Conservation (phyloP, 306 rosid genomes). For the Delonix regia region DNA sequence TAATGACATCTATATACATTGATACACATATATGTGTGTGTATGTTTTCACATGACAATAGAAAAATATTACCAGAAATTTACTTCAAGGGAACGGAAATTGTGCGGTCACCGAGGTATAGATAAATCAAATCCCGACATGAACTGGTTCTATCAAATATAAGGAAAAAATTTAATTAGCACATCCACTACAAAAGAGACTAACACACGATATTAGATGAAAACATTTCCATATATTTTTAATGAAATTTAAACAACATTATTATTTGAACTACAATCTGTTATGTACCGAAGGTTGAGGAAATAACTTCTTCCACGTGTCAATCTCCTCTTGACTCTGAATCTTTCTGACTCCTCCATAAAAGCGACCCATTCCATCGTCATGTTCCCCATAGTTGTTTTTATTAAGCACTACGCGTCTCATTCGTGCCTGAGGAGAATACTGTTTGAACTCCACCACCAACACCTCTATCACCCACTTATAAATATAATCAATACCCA, state of each 20-base stretch:
- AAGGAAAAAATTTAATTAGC: no score
- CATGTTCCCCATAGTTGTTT: constrained; percentile 50
- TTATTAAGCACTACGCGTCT: constrained; percentile 42
- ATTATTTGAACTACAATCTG: no score
- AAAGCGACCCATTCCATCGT: constrained; percentile 49
- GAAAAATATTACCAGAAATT: not conserved
- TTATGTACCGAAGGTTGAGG: not conserved
- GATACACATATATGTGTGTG: no score
- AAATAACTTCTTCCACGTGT: not conserved
- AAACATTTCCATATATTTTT: no score
- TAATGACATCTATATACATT: no score
- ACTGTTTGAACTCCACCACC: constrained; percentile 56
- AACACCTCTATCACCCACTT: constrained; percentile 34
- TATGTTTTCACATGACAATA: not conserved
- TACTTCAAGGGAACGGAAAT: not conserved
- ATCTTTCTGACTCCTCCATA: constrained; percentile 78
- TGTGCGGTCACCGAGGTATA: not conserved
- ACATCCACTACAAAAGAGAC: not conserved
- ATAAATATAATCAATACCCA: not conserved
- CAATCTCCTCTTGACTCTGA: constrained; percentile 49
- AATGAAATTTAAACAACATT: no score
- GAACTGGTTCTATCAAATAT: not conserved
- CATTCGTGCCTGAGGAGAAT: constrained; percentile 43
- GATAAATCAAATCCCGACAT: not conserved
- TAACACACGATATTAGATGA: not conserved